Percentiles rank a stretch among this genome's conserved stretches.
Conservation (phyloP, 1,284 basidiomycete species). For the Ganoderma meredithae region DNA sequence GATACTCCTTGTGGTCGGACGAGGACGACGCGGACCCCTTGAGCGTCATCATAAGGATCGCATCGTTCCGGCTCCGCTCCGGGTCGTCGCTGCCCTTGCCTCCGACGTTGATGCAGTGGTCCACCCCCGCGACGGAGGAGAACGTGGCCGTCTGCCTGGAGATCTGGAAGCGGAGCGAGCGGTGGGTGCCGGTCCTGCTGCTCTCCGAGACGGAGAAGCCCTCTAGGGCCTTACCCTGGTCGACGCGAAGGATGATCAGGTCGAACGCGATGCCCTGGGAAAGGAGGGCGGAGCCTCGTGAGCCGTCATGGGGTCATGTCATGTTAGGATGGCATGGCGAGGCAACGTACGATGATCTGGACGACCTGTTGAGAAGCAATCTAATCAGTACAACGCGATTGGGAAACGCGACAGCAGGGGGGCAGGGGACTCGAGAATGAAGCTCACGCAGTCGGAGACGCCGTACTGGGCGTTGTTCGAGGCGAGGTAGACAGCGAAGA, state of each 20-base stretch:
- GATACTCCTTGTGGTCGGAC: too few relatives aligned
- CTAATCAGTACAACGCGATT: neutral
- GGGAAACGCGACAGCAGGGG: too few relatives aligned
- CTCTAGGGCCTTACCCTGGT: neutral
- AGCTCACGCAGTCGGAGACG: constrained; percentile 13
- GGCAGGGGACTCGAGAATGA: too few relatives aligned
- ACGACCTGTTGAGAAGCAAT: neutral
- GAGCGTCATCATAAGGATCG: too few relatives aligned
- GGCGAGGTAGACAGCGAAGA: constrained; percentile 7
- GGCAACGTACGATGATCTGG: constrained; percentile 14
- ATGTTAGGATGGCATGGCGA: neutral
- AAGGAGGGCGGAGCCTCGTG: neutral
- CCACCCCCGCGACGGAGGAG: too few relatives aligned
- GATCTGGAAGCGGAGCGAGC: too few relatives aligned
- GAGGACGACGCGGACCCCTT: too few relatives aligned
- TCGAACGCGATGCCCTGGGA: neutral
- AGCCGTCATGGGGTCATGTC: neutral
- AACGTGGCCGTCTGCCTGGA: too few relatives aligned
- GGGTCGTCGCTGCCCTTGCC: too few relatives aligned
- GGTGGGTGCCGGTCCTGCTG: too few relatives aligned
- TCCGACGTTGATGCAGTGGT: too few relatives aligned
- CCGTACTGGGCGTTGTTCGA: constrained; percentile 17
- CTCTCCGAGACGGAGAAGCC: neutral
- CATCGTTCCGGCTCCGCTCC: too few relatives aligned
- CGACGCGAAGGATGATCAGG: neutral